These are phyloP conservation scores for Bathelium albidoporum DNA, from an alignment of 495 filamentous ascomycete genomes.

Conservation along the genomic window DNA sequence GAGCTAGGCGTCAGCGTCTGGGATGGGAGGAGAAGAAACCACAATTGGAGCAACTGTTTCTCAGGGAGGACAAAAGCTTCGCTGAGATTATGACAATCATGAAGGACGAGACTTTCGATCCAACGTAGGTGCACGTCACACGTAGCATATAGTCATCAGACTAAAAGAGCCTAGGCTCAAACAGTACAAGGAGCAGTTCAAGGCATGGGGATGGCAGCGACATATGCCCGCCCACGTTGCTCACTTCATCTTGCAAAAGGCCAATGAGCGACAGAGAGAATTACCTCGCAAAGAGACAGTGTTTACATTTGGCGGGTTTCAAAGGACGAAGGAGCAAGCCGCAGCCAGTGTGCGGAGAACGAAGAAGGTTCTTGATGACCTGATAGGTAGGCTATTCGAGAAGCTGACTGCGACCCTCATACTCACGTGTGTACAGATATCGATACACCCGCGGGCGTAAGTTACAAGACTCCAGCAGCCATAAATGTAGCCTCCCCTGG, in stretches of 20 bases:
- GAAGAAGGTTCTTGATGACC: background rate
- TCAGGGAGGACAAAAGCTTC: background rate
- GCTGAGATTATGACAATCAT: background rate
- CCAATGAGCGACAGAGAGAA: background rate
- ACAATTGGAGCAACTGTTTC: background rate
- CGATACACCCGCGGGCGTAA: background rate
- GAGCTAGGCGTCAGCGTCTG: background rate
- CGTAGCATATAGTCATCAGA: background rate
- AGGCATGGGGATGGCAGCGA: slow-evolving; percentile 1
- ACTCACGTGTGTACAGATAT: background rate
- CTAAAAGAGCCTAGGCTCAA: background rate
- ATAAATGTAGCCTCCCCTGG: background rate
- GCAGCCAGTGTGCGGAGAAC: background rate
- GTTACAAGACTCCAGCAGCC: background rate
- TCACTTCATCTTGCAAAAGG: slow-evolving; percentile 4
- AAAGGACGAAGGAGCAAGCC: background rate
- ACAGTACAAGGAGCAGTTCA: slow-evolving; percentile 9
- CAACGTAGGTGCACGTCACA: background rate
- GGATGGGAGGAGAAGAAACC: background rate
- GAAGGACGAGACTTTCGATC: background rate
- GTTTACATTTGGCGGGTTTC: background rate
- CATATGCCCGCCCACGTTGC: background rate
- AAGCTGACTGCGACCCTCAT: background rate
- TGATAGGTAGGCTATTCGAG: background rate
- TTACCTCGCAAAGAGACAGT: background rate